Evolutionary conservation across 768 basidiomycete genomes (phyloP).

Genomic region (Tylopilus vinaceipallidus): DNA sequence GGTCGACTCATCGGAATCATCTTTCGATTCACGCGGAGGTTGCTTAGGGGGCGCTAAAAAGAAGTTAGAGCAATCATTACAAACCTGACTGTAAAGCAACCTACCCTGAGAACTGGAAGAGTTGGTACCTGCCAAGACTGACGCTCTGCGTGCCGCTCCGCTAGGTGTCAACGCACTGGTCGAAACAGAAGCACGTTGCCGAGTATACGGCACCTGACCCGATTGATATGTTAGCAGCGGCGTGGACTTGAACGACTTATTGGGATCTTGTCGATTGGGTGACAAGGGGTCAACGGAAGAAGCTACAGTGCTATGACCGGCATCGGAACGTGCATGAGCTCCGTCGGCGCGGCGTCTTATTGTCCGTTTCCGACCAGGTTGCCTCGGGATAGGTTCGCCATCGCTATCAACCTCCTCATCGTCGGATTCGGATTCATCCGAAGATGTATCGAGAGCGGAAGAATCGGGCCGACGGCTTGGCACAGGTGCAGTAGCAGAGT

Average conservation of each 20-base stretch:
- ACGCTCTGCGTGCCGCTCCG: slow-evolving; percentile 51
- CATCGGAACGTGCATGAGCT: slow-evolving; percentile 16
- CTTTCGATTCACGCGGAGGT: slow-evolving; percentile 2
- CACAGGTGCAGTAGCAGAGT: slow-evolving; percentile 2
- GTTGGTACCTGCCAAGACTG: slow-evolving; percentile 35
- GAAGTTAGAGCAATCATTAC: not conserved
- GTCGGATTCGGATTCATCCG: slow-evolving; percentile 37
- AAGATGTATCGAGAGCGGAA: slow-evolving; percentile 23
- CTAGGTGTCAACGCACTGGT: slow-evolving; percentile 56
- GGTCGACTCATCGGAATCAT: slow-evolving; percentile 25
- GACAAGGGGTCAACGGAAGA: not conserved
- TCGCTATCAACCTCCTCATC: slow-evolving; percentile 38
- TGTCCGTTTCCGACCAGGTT: slow-evolving; percentile 35
- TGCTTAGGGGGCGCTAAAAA: slow-evolving; percentile 6
- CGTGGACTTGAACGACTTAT: slow-evolving; percentile 16
- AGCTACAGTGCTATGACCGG: slow-evolving; percentile 13
- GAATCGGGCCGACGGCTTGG: slow-evolving; percentile 11
- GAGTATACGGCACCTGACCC: slow-evolving; percentile 11
- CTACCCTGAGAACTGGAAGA: slow-evolving; percentile 29
- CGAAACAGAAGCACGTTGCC: slow-evolving; percentile 54
- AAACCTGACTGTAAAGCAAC: slow-evolving; percentile 5
- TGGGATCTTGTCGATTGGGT: slow-evolving; percentile 4
- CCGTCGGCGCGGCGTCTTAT: slow-evolving; percentile 25
- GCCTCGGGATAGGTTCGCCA: slow-evolving; percentile 32
- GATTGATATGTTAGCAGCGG: slow-evolving; percentile 29